Percentiles rank a stretch among this genome's conserved stretches.
phyloP scores from a whole-genome alignment of 169 alveolate genomes.

The Ichthyophthirius multifiliis region DNA sequence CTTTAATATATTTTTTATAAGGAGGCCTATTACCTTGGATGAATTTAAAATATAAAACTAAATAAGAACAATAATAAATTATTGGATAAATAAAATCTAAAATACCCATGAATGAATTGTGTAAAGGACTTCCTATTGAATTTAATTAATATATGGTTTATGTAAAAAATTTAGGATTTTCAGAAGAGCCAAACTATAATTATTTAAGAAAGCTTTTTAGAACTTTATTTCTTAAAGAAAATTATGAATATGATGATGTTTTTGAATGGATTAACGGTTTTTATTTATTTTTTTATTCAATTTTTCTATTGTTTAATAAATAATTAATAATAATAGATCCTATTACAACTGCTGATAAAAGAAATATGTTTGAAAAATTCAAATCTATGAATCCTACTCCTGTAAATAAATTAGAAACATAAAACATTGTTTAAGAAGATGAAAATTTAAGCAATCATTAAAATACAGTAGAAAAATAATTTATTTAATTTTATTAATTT shows the following conservation, averaged over 20 bases:
- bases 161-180: not conserved
- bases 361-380: constrained; percentile 8
- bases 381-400: not conserved
- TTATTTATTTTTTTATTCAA: not conserved
- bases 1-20: constrained; percentile 57
- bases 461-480: not conserved
- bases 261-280: constrained; percentile 24
- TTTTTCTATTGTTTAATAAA: not conserved
- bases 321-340: not conserved
- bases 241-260: constrained; percentile 38
- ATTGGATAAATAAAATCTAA: constrained; percentile 44
- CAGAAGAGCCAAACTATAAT: constrained; percentile 81
- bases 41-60: constrained; percentile 54
- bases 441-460: not conserved
- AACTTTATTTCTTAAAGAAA: constrained; percentile 88
- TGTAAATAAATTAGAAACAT: not conserved
- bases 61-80: constrained; percentile 45
- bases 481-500: not conserved
- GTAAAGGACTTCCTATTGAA: constrained; percentile 50
- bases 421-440: not conserved
- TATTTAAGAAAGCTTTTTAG: constrained; percentile 93
- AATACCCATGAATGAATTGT: constrained; percentile 34
- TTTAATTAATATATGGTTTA: constrained; percentile 19
- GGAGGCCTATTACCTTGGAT: constrained; percentile 83
- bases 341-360: not conserved